Base-by-base conservation (phyloP, 108 stramenopile genomes). In the Skeletonema costatum region DNA sequence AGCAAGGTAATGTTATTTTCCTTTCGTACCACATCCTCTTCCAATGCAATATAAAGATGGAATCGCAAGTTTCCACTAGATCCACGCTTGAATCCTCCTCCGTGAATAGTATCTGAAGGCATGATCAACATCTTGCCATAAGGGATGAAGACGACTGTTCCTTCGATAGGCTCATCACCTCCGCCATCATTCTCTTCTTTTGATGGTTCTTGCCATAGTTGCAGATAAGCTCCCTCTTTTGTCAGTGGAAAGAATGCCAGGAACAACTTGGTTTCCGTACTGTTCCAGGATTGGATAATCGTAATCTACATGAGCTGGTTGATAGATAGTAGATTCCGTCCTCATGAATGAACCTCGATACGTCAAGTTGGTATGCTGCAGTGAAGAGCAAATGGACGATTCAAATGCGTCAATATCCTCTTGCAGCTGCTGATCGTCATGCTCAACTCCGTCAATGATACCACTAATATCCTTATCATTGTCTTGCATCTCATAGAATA, bases 301-400 rank as follows among this genome's bases (percentile, higher is more conserved):
- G 62, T 87, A 91, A 74, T 91, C 90, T n/a, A 91, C 87, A 78
- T 91, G 90, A 2, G 90, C 80, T n/a, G 87, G 87, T 66, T 91
- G 90, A 30, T 84, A 77, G 9, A 88, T 70, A 13, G 86, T 87
- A 50, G 48, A 21, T 66, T 84, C 81, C 2, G 90, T 88, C 41
- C 74, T 64, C 76, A 90, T 73, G 46, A 86, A 88, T 29, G 90
- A 90, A 21, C 84, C 85, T 32, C 79, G 61, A 36, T 80, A 80
- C 2, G 73, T 68, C 48, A 74, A 64, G 14, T 67, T 62, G n/a
- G 6, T 32, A 1, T 70, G 66, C 11, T 59, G 42, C 32, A 80
- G 42, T 77, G 71, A 68, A 31, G 65, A 14, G 73, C 81, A 32
- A 32, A 67, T 50, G 63, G 72, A 50, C 31, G 41, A n/a, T n/a